Percentiles rank a stretch among this genome's conserved stretches.
Conservation (phyloP, 129 eudicot species). For the Flaveria ramosissima region DNA sequence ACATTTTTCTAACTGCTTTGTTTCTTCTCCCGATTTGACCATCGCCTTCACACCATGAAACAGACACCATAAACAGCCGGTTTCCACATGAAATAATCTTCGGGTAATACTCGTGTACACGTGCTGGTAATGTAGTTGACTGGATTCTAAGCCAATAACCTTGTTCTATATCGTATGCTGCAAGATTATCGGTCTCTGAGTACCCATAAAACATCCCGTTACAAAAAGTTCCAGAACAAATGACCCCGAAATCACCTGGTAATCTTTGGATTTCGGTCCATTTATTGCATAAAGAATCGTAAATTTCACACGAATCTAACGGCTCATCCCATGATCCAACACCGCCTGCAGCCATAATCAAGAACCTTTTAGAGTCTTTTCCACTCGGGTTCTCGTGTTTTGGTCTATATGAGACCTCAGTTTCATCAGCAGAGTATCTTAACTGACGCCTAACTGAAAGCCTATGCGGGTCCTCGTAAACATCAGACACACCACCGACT, state of each 20-base stretch:
- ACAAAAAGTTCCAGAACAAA: constrained; percentile 75
- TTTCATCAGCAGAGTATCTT: constrained; percentile 58
- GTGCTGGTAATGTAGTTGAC: constrained; percentile 54
- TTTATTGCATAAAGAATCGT: constrained; percentile 72
- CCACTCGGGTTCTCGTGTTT: constrained; percentile 37
- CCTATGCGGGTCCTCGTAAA: constrained; percentile 94
- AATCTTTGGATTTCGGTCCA: constrained; percentile 78
- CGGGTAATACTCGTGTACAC: constrained; percentile 89
- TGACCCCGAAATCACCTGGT: constrained; percentile 78
- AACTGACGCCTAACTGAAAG: constrained; percentile 82
- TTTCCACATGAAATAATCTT: constrained; percentile 60
- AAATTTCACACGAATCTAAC: constrained; percentile 77
- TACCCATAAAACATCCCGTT: constrained; percentile 67
- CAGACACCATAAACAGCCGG: constrained; percentile 79
- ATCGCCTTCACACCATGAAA: constrained; percentile 99
- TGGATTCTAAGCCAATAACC: constrained; percentile 78
- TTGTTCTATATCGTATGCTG: constrained; percentile 68
- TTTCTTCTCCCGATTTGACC: constrained; percentile 95
- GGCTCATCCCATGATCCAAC: constrained; percentile 94
- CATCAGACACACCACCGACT: constrained; percentile 82
- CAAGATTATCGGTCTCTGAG: constrained; percentile 77
- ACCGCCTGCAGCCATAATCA: constrained; percentile 85
- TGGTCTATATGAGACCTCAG: constrained; percentile 50
- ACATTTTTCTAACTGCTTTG: constrained; percentile 85
- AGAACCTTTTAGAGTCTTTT: constrained; percentile 55